These are phyloP conservation scores for Adansonia madagascariensis DNA, from an alignment of 441 rosid genomes.

Conservation along the genomic window DNA sequence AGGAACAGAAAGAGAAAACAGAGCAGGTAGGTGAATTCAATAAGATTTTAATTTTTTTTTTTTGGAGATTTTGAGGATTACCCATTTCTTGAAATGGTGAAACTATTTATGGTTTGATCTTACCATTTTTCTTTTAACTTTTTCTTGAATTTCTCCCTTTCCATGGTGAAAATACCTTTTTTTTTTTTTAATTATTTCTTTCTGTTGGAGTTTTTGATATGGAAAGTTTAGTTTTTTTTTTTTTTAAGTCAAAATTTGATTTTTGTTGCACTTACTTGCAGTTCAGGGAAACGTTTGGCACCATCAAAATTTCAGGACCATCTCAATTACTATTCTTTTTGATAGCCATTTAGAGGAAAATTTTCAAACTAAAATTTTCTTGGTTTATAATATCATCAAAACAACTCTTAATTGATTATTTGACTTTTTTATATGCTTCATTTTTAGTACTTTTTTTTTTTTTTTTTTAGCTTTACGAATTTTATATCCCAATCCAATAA, in stretches of 20 bases:
- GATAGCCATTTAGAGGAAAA: not conserved
- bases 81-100: conserved; percentile 32
- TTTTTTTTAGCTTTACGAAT: not conserved
- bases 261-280: not conserved
- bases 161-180: not conserved
- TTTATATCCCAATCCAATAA: not conserved
- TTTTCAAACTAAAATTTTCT: not conserved
- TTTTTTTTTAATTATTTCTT: not conserved
- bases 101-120: conserved; percentile 31
- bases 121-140: not conserved
- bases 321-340: not conserved
- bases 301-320: not conserved
- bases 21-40: conserved; percentile 45
- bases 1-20: conserved; percentile 33
- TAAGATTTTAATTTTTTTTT: not conserved
- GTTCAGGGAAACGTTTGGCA: not conserved
- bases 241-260: not conserved
- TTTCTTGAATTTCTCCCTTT: too few relatives aligned
- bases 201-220: too few relatives aligned
- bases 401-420: not conserved
- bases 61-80: conserved; percentile 29
- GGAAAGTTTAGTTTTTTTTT: too few relatives aligned
- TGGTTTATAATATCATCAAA: not conserved
- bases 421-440: not conserved
- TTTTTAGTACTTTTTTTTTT: not conserved